Evolutionary conservation across 495 filamentous ascomycete species (phyloP), one percentile per base, ranked within the genome.

Genomic region (Aspergillus bertholletiae): DNA sequence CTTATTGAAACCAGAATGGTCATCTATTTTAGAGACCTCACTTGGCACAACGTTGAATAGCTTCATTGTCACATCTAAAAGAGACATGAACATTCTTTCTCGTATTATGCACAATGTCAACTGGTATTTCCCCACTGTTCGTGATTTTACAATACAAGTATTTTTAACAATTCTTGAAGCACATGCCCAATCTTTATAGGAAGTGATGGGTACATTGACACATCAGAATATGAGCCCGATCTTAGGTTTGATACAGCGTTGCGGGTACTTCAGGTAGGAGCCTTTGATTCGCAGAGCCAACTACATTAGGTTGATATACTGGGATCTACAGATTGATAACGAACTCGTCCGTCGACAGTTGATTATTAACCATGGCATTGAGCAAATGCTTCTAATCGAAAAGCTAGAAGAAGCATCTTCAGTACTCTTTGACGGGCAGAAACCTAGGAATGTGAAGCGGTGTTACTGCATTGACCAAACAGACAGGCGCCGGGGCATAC

Each of bases 311-410:
- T 22, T 43, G 41, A 17, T 26, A 28, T 28, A 23, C n/a, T n/a
- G n/a, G n/a, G 37, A 30, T 47, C 53, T 63, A 46, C 37, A 92
- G 74, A 85, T 98, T 58, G 87, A 94, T 57, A 84, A 93, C 65
- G 80, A 86, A 13, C 68, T 86, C 40, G 89, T 95, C 21, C 84
- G 84, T 30, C 85, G 88, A 54, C 86, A 91, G 47, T 71, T 97
- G 27, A 87, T 99, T 65, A 90, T 99, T 65, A 85, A 83, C 49
- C 78, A 92, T 60, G 69, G 74, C 7, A 88, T 96, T 43, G 94
- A 99, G 53, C 92, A 97, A 63, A 84, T 85, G 11, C 78, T 96
- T 9, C 68, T 99, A 2, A 84, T 97, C 43, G 79, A 84, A 40
- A 70, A 83, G 39, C 74, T 88, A 17, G 62, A 74, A 11, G 77